Conservation (phyloP, 768 basidiomycete species). For the Collybiopsis luxurians region DNA sequence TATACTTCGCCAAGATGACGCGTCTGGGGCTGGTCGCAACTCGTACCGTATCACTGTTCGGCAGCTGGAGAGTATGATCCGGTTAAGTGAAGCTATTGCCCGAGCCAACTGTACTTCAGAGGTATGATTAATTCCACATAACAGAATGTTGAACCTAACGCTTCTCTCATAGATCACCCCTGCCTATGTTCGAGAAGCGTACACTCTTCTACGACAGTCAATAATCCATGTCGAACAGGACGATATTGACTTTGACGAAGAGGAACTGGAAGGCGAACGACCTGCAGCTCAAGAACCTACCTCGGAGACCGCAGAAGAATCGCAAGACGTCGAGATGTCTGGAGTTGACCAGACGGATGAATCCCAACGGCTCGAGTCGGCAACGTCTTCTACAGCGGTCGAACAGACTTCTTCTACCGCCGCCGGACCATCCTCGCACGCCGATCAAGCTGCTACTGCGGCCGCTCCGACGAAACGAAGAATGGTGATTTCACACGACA, state of each 20-base stretch:
- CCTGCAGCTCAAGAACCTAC: slow-evolving; percentile 27
- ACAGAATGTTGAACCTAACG: neutral
- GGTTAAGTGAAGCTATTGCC: slow-evolving; percentile 95
- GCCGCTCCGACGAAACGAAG: slow-evolving; percentile 55
- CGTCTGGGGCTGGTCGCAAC: slow-evolving; percentile 82
- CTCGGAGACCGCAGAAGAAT: slow-evolving; percentile 43
- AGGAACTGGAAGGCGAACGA: slow-evolving; percentile 63
- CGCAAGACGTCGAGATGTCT: slow-evolving; percentile 63
- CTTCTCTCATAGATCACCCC: slow-evolving; percentile 70
- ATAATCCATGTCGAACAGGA: slow-evolving; percentile 99
- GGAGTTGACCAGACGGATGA: slow-evolving; percentile 48
- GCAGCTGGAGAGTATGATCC: slow-evolving; percentile 98
- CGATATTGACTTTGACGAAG: slow-evolving; percentile 96
- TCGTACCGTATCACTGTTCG: slow-evolving; percentile 98
- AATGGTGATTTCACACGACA: slow-evolving; percentile 95
- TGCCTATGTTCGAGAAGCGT: slow-evolving; percentile 93
- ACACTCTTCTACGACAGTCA: slow-evolving; percentile 88
- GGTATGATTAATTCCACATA: slow-evolving; percentile 36
- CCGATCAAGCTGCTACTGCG: slow-evolving; percentile 33
- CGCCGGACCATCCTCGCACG: slow-evolving; percentile 31
- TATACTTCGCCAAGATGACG: slow-evolving; percentile 87
- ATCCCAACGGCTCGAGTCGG: slow-evolving; percentile 54
- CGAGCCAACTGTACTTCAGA: slow-evolving; percentile 95
- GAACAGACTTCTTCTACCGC: slow-evolving; percentile 29
- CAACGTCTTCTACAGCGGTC: slow-evolving; percentile 23